A percentile compares a stretch with the other conserved stretches of the same genome.
These are phyloP conservation scores for Diaporthe ilicicola DNA, from an alignment of 2,329 filamentous ascomycete genomes.

Conservation along the genomic window DNA sequence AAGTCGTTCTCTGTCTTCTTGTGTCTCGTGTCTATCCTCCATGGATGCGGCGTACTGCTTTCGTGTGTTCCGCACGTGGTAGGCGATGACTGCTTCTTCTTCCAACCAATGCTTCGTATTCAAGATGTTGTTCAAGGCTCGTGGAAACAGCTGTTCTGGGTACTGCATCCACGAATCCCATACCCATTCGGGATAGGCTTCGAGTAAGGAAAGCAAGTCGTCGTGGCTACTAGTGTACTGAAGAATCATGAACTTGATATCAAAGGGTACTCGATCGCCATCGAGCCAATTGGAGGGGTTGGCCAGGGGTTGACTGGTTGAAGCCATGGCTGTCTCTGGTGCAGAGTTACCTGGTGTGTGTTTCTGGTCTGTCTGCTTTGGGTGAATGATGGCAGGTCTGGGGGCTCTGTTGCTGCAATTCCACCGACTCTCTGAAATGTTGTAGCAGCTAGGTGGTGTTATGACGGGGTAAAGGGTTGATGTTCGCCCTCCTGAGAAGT, in stretches of 20 bases:
- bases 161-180: background rate
- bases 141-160: background rate
- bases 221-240: background rate
- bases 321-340: background rate
- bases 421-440: no score
- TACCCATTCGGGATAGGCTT: background rate
- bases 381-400: background rate
- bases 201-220: background rate
- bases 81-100: background rate
- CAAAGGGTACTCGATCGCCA: background rate
- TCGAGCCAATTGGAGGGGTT: background rate
- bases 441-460: no score
- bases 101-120: rapidly evolving
- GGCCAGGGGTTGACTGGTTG: background rate
- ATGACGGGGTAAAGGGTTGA: no score
- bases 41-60: background rate
- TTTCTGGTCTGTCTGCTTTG: background rate
- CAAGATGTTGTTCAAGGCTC: background rate
- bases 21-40: background rate
- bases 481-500: no score
- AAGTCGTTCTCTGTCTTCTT: background rate
- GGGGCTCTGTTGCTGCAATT: no score
- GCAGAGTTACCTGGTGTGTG: background rate
- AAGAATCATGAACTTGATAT: background rate
- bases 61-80: background rate